Evolutionary conservation across 2,329 filamentous ascomycete genomes (phyloP).

Genomic region (Magnaporthales sp.): DNA sequence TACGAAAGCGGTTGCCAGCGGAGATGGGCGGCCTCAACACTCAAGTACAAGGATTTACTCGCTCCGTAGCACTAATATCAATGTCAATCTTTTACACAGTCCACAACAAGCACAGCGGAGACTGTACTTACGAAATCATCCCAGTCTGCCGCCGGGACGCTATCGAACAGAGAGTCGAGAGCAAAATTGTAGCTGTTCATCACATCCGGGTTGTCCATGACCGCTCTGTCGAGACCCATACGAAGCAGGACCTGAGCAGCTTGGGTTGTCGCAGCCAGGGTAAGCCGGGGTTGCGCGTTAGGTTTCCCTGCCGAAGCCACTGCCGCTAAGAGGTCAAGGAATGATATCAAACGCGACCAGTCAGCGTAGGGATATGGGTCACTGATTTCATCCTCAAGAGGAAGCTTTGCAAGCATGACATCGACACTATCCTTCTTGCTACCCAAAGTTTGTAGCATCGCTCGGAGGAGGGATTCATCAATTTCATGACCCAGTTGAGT

Average conservation of each 20-base stretch:
- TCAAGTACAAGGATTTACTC: conserved; percentile 35
- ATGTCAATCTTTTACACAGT: neutral
- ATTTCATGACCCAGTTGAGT: neutral
- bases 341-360: conserved; percentile 35
- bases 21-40: conserved; percentile 39
- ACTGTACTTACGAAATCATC: conserved; percentile 24
- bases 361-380: conserved; percentile 22
- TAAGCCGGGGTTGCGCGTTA: neutral
- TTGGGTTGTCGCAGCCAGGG: conserved; percentile 22
- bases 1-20: conserved; percentile 49
- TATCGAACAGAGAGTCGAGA: conserved; percentile 31
- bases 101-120: conserved; percentile 19
- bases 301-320: neutral
- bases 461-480: conserved; percentile 24
- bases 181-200: conserved; percentile 30
- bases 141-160: conserved; percentile 29
- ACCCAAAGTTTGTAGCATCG: conserved; percentile 51
- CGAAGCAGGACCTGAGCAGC: conserved; percentile 40
- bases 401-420: conserved; percentile 13
- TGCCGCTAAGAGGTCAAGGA: conserved; percentile 31
- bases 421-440: conserved; percentile 36
- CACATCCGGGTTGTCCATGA: conserved; percentile 34
- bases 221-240: conserved; percentile 44
- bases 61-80: conserved; percentile 34
- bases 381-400: conserved; percentile 12